Conservation (phyloP, 2,329 filamentous ascomycete genomes). For the Orbilia ellipsospora region DNA sequence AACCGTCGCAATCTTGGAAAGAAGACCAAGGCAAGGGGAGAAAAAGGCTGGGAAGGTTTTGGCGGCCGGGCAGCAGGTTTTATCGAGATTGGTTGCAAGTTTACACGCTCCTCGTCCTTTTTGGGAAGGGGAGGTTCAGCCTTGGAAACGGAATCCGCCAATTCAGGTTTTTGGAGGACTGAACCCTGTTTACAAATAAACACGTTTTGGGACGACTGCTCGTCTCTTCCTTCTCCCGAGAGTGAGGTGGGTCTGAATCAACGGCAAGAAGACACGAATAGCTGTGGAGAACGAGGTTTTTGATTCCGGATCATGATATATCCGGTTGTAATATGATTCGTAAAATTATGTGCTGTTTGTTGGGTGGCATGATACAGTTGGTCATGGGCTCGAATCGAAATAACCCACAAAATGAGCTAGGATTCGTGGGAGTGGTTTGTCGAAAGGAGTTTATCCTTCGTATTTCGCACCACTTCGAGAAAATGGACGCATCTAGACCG, state of each 20-base stretch:
- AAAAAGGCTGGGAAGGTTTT: constrained; percentile 11
- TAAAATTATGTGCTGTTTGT: constrained; percentile 29
- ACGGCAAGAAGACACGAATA: constrained; percentile 47
- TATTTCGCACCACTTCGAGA: constrained; percentile 29
- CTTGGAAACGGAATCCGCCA: constrained; percentile 2
- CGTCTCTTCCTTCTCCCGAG: constrained; percentile 27
- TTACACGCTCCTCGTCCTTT: constrained; percentile 35
- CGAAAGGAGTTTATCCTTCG: constrained; percentile 23
- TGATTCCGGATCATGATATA: constrained; percentile 48
- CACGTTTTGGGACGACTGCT: constrained; percentile 34
- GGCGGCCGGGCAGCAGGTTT: constrained; percentile 16
- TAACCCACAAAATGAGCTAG: not conserved
- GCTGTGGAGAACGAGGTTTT: constrained; percentile 9
- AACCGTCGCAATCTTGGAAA: constrained; percentile 42
- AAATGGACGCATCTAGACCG: constrained; percentile 44
- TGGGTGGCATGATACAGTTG: constrained; percentile 24
- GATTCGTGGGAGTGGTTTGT: constrained; percentile 14
- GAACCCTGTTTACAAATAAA: constrained; percentile 18
- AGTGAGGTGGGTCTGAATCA: not conserved
- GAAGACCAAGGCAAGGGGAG: not conserved
- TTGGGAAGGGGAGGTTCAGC: constrained; percentile 39
- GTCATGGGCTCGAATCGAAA: constrained; percentile 13
- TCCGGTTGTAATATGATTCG: constrained; percentile 33
- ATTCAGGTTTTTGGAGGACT: constrained; percentile 34
- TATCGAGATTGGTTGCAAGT: constrained; percentile 27